Percentiles rank a stretch among this genome's conserved stretches.
These are phyloP conservation scores for Periconia sp. DNA, from an alignment of 2,329 filamentous ascomycete genomes.

Conservation along the genomic window DNA sequence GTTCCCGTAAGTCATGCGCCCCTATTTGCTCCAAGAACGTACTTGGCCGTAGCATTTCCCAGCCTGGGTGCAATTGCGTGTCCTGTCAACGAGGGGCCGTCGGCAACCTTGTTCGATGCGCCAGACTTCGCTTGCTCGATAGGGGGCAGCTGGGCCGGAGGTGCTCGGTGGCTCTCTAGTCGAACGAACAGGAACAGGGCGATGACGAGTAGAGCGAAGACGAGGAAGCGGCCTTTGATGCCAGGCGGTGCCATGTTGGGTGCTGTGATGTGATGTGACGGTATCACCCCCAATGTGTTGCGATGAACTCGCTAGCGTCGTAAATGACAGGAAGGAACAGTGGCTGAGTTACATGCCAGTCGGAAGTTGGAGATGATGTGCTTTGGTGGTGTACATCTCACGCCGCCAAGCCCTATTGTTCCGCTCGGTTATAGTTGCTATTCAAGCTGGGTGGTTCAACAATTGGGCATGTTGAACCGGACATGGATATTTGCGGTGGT, in stretches of 20 bases:
- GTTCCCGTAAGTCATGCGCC: constrained; percentile 10
- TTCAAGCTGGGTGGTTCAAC: too few relatives aligned
- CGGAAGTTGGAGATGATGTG: background rate
- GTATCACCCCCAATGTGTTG: background rate
- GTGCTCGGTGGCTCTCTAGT: constrained; percentile 59
- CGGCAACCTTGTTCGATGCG: constrained; percentile 12
- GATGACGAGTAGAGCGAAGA: constrained; percentile 56
- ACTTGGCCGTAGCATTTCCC: constrained; percentile 78
- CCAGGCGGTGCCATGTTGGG: constrained; percentile 33
- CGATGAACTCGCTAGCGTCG: background rate
- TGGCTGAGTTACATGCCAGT: background rate
- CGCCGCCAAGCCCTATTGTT: constrained; percentile 5
- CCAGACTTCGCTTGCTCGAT: constrained; percentile 18
- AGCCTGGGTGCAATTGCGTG: constrained; percentile 77
- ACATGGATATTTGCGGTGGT: too few relatives aligned
- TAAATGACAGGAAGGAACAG: background rate
- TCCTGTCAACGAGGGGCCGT: constrained; percentile 55
- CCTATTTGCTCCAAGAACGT: constrained; percentile 20
- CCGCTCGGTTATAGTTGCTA: background rate
- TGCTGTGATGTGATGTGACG: constrained; percentile 12
- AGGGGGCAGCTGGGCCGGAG: constrained; percentile 28
- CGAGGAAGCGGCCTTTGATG: constrained; percentile 38
- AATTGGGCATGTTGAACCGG: too few relatives aligned
- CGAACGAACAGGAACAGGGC: constrained; percentile 60
- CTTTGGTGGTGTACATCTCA: constrained; percentile 2